phyloP scores from a whole-genome alignment of 208 protist species.

The Acanthamoeba sp. region DNA sequence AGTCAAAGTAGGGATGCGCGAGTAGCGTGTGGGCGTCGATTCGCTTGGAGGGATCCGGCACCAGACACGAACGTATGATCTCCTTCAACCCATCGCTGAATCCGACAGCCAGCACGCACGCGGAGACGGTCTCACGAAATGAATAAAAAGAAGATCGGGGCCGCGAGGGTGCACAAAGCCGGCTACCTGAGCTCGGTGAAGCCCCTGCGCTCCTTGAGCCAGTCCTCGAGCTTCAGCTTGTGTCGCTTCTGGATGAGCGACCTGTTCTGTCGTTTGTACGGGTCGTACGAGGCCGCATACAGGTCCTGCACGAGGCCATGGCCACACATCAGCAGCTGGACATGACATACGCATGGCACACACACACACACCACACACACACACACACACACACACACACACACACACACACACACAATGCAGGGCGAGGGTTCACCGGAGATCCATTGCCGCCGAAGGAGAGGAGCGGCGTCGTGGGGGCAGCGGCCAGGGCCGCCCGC shows the following conservation, averaged over 20 bases:
- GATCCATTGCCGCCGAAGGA: slow-evolving; percentile 26
- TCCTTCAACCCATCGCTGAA: slow-evolving; percentile 51
- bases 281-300: slow-evolving; percentile 48
- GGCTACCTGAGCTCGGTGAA: slow-evolving; percentile 28
- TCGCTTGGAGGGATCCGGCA: slow-evolving; percentile 41
- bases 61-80: slow-evolving; percentile 46
- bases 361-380: not conserved
- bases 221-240: slow-evolving; percentile 65
- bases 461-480: not conserved
- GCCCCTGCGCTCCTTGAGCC: slow-evolving; percentile 55
- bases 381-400: not conserved
- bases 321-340: no score
- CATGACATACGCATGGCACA: not conserved
- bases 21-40: slow-evolving; percentile 5
- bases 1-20: slow-evolving; percentile 61
- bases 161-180: not conserved
- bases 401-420: not conserved
- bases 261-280: slow-evolving; percentile 61
- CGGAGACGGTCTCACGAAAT: no score
- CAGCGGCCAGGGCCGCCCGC: not conserved
- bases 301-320: not conserved
- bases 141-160: no score
- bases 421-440: not conserved
- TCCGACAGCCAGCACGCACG: no score
- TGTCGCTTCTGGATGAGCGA: slow-evolving; percentile 44